Base-by-base conservation (phyloP, 768 basidiomycete genomes). In the Calocybe indica region DNA sequence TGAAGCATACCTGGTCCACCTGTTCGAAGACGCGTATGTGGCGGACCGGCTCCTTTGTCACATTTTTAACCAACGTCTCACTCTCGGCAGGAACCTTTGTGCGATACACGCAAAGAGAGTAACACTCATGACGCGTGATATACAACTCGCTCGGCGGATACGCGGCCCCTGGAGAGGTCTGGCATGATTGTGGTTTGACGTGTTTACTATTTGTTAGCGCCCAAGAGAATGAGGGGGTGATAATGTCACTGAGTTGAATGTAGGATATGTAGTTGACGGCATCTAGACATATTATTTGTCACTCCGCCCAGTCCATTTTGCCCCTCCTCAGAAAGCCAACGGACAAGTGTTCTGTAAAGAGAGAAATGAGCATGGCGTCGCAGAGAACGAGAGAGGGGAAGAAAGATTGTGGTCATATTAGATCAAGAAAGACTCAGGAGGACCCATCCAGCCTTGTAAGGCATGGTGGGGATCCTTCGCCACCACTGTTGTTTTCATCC, bases 101-200 rank as follows among this genome's bases (percentile, higher is more conserved):
- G 94, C 95, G 5, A 89, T 99, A 55, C 95, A 98, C 59, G 95
- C 95, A 11, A 97, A 95, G 67, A 85, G 95, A 57, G 95, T 98
- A 5, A 99, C 95, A 5, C 85, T 97, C 57, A 97, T 97, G 94
- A 92, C 92, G 47, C 79, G 87, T 44, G 96, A 99, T 58, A 94
- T 99, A 49, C 95, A 97, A 59, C 83, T 99, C 45, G 96, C 96
- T 15, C 78, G 96, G 46, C 80, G 96, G 53, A 92, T 98, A 73
- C 82, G 95, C 42, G 95, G 95, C 3, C 83, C 85, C 40, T 93
- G 88, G 85, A 83, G 83, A 43, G 85, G 85, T 33, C 72, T 88
- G 49, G 79, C 75, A 50, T 85, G 54, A 73, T 48, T 11, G 4
- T 9, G 12, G 39, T 37, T 40, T 41, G 41, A 53, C 32, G 45